A percentile compares a stretch with the other conserved stretches of the same genome.
These are phyloP conservation scores for Hyaloscypha bicolor DNA, from an alignment of 495 filamentous ascomycete species.

Conservation along the genomic window DNA sequence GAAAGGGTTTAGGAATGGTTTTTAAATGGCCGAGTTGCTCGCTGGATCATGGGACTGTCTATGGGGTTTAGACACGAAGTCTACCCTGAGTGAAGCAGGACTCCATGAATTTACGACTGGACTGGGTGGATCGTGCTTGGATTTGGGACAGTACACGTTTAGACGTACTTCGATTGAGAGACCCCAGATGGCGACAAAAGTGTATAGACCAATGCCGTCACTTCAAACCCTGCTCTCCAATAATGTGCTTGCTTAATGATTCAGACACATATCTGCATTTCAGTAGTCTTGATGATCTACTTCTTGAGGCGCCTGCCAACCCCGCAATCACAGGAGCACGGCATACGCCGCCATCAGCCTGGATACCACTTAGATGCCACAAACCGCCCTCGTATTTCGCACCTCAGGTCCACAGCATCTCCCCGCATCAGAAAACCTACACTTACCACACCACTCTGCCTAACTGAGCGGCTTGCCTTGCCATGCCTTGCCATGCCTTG, in stretches of 20 bases:
- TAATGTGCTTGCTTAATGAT: background rate
- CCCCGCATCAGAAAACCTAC: background rate
- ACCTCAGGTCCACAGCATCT: background rate
- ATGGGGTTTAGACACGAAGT: conserved; percentile 2
- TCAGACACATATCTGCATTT: background rate
- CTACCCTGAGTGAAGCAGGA: background rate
- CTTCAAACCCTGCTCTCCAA: background rate
- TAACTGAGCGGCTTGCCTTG: too few species aligned
- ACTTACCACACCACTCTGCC: background rate
- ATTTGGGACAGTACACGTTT: background rate
- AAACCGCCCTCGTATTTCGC: background rate
- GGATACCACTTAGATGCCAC: background rate
- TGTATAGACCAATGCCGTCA: conserved; percentile 8
- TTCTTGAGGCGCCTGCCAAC: background rate
- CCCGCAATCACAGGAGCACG: background rate
- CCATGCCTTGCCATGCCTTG: too few species aligned
- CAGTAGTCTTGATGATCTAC: background rate
- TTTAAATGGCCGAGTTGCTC: conserved; percentile 3
- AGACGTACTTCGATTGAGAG: background rate
- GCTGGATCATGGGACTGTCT: conserved; percentile 8
- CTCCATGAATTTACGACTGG: conserved; percentile 7
- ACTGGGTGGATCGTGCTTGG: background rate
- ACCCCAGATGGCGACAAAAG: conserved; percentile 7
- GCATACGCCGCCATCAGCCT: background rate
- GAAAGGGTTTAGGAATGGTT: background rate